Percentiles rank a stretch among this genome's conserved stretches.
phyloP scores from a whole-genome alignment of 352 stramenopile species.

The Phytophthora colocasiae region DNA sequence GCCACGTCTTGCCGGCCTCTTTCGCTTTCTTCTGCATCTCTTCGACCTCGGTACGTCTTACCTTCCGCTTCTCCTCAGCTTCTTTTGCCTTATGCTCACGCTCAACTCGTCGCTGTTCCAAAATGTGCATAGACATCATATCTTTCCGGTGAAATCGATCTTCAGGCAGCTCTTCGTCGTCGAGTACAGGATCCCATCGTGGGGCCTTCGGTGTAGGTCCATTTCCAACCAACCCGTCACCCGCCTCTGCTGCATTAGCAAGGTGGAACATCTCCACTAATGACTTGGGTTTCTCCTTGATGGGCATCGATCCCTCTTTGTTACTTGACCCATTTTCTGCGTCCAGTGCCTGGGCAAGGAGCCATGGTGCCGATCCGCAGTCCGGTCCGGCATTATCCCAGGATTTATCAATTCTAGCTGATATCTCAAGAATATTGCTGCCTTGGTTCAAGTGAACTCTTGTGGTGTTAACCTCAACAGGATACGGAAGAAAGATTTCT shows the following conservation, averaged over 20 bases:
- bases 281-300: constrained; percentile 47
- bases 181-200: constrained; percentile 67
- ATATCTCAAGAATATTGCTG: constrained; percentile 49
- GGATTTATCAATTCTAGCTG: constrained; percentile 54
- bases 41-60: constrained; percentile 53
- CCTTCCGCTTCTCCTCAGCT: constrained; percentile 54
- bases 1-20: constrained; percentile 75
- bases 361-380: constrained; percentile 69
- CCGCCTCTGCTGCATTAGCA: constrained; percentile 27
- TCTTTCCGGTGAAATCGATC: constrained; percentile 83
- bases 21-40: constrained; percentile 59
- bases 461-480: constrained; percentile 45
- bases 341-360: constrained; percentile 61
- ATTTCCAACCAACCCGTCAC: neutral
- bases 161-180: constrained; percentile 82
- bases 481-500: constrained; percentile 77
- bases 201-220: constrained; percentile 9
- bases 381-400: constrained; percentile 57
- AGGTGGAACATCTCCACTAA: constrained; percentile 80
- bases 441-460: constrained; percentile 44
- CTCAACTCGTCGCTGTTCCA: constrained; percentile 73
- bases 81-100: constrained; percentile 70
- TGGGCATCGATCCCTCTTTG: constrained; percentile 1
- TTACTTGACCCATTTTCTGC: constrained; percentile 30
- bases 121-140: constrained; percentile 90